Percentiles rank a stretch among this genome's conserved stretches.
These are phyloP conservation scores for Saturnispora sekii DNA, from an alignment of 805 yeast genomes.

Conservation along the genomic window DNA sequence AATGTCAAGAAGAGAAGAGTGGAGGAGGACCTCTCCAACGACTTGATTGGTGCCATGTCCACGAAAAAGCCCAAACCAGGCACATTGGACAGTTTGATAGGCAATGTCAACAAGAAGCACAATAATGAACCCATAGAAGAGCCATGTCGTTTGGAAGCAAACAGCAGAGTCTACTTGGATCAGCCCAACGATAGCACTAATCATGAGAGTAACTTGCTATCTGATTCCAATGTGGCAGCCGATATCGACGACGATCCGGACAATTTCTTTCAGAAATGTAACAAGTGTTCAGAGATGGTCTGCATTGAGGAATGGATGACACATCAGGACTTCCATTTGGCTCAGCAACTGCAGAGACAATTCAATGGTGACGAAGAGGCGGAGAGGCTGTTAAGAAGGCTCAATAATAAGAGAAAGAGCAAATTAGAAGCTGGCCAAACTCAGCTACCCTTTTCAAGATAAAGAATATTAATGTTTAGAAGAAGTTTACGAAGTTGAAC, in stretches of 20 bases:
- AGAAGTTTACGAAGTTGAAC: too few species aligned
- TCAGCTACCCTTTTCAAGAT: slow-evolving; percentile 8
- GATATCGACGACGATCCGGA: background rate
- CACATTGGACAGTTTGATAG: too few species aligned
- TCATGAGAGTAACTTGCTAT: too few species aligned
- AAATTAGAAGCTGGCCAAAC: slow-evolving; percentile 4
- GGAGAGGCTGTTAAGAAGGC: background rate
- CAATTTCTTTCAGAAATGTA: slow-evolving; percentile 8
- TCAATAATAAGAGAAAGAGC: background rate
- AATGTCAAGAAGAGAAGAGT: slow-evolving; percentile 8
- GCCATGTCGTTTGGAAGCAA: background rate
- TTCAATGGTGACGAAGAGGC: slow-evolving; percentile 13
- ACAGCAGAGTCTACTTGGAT: too few species aligned
- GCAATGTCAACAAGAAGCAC: background rate
- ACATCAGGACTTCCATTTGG: slow-evolving; percentile 25
- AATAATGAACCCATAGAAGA: background rate
- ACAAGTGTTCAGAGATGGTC: slow-evolving; percentile 12
- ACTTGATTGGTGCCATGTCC: slow-evolving; percentile 11
- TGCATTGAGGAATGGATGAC: slow-evolving; percentile 8
- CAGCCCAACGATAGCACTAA: too few species aligned
- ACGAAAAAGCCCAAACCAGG: slow-evolving; percentile 4
- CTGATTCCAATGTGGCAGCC: background rate
- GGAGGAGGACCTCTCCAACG: slow-evolving; percentile 18
- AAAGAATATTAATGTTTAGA: too few species aligned
- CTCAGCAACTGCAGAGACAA: slow-evolving; percentile 15